Evolutionary conservation across 2,329 filamentous ascomycete species (phyloP), one percentile per base, ranked within the genome.

Genomic region (Dactylonectria estremocensis): DNA sequence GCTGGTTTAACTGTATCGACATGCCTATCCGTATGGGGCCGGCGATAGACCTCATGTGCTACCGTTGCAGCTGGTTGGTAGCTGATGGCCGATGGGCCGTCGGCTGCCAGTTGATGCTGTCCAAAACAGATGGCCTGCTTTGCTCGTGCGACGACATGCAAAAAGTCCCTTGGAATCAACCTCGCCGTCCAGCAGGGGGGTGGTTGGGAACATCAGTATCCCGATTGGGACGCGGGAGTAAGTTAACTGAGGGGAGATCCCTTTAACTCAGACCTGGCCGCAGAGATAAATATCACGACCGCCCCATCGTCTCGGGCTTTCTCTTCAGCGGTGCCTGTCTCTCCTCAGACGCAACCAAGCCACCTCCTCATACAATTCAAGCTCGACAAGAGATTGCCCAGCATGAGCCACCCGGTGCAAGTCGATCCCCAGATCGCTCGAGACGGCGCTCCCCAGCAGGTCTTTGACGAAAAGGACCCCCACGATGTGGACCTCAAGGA

Each of bases 401-500:
- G 37, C 33, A 61, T 61, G 58, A 49, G 58, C 18, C 35, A 22
- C 57, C 13, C 24, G 5, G n/a, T 61, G 6, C 28, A 45, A 45
- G 50, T 28, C 11, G 18, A 54, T 14, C 37, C 64, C 5, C 46
- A 37, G 7, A 18, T 56, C 54, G 37, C 40, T 10, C 46, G 37
- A 53, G 48, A 43, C 2, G 58, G 13, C 10, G 46, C 35, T 5
- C 46, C 46, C 7, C 24, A 28, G 2, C 7, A n/a, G 37, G 10
- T 53, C 45, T 64, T 64, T 40, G 45, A 73, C 45, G 68, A 74
- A 46, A 76, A 79, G 65, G 75, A 78, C 68, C 60, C 67, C 56
- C 61, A 72, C 49, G 75, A 77, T 7, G 62, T 69, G 43, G 73
- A 76, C 58, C 52, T 71, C 67, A 80, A 79, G 73, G 74, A 73